These are phyloP conservation scores for Evernia prunastri DNA, from an alignment of 495 filamentous ascomycete species.

Conservation along the genomic window DNA sequence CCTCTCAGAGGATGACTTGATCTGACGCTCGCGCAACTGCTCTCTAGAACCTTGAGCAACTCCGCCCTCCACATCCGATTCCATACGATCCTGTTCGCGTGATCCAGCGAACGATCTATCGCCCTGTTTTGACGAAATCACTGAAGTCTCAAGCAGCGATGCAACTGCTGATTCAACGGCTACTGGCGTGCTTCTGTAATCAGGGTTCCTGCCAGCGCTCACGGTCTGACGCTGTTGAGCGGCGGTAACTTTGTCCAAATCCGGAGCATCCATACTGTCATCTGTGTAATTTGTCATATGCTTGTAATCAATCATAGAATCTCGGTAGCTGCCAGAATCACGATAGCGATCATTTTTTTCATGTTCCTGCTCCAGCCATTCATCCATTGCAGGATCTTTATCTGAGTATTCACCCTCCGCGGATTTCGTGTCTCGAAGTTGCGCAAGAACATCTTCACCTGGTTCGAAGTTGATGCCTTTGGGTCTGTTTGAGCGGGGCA, in stretches of 20 bases:
- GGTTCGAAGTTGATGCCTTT: slow-evolving; percentile 46
- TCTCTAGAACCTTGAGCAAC: slow-evolving; percentile 24
- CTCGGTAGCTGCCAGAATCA: slow-evolving; percentile 39
- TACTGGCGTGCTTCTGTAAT: slow-evolving; percentile 62
- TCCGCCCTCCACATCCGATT: slow-evolving; percentile 25
- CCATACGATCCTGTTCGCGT: slow-evolving; percentile 28
- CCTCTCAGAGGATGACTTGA: slow-evolving; percentile 8
- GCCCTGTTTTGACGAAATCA: slow-evolving; percentile 46
- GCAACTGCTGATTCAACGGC: slow-evolving; percentile 83
- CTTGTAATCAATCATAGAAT: slow-evolving; percentile 44
- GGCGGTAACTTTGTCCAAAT: slow-evolving; percentile 54
- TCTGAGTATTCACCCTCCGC: slow-evolving; percentile 28
- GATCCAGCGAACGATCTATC: slow-evolving; percentile 25
- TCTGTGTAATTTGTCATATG: slow-evolving; percentile 58
- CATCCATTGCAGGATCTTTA: slow-evolving; percentile 32
- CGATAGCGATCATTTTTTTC: slow-evolving; percentile 48
- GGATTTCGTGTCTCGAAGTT: slow-evolving; percentile 35
- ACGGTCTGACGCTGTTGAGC: slow-evolving; percentile 62
- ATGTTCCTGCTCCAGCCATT: slow-evolving; percentile 50
- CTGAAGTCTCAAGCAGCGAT: slow-evolving; percentile 73
- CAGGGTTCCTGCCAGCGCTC: slow-evolving; percentile 56
- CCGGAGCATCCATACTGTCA: slow-evolving; percentile 55
- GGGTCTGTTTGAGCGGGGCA: slow-evolving; percentile 48
- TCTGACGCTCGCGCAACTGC: neutral
- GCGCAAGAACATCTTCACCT: slow-evolving; percentile 39